Conservation (phyloP, 2,329 filamentous ascomycete genomes). For the Mollisiaceae sp. region DNA sequence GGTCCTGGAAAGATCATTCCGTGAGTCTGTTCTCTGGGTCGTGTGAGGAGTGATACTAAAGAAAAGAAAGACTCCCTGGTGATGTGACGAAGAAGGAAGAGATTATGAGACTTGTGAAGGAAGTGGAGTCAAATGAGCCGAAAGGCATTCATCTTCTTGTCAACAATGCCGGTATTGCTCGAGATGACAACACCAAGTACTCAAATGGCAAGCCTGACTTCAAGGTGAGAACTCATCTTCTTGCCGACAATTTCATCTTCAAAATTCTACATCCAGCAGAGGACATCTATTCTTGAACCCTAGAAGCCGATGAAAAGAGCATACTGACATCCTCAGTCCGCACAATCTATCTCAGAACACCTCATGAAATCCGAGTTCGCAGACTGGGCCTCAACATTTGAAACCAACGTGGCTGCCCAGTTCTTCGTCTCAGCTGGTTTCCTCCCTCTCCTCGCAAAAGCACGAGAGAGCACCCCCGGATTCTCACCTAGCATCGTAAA, state of each 20-base stretch:
- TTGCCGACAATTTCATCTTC: not conserved
- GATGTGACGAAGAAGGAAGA: constrained; percentile 65
- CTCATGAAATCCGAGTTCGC: constrained; percentile 53
- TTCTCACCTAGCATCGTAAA: constrained; percentile 31
- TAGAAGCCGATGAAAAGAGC: not conserved
- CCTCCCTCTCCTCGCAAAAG: constrained; percentile 61
- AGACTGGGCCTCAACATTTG: constrained; percentile 72
- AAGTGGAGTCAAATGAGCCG: constrained; percentile 57
- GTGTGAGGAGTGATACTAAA: not conserved
- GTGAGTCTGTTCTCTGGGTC: constrained; percentile 31
- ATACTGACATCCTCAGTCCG: constrained; percentile 27
- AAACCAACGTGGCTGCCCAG: constrained; percentile 72
- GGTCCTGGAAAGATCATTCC: constrained; percentile 46
- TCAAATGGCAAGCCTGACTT: constrained; percentile 54
- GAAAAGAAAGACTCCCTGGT: constrained; percentile 47
- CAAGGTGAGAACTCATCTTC: constrained; percentile 38
- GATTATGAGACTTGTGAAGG: constrained; percentile 56
- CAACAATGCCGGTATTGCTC: constrained; percentile 62
- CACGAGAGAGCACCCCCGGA: constrained; percentile 42
- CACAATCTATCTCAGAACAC: constrained; percentile 55
- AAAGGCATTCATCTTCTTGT: constrained; percentile 62
- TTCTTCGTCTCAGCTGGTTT: constrained; percentile 68
- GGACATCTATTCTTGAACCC: not conserved
- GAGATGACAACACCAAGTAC: constrained; percentile 57
- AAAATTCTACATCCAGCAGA: not conserved